These are phyloP conservation scores for Elymus sibiricus DNA, from an alignment of 176 grass and related monocot genomes.

Conservation along the genomic window DNA sequence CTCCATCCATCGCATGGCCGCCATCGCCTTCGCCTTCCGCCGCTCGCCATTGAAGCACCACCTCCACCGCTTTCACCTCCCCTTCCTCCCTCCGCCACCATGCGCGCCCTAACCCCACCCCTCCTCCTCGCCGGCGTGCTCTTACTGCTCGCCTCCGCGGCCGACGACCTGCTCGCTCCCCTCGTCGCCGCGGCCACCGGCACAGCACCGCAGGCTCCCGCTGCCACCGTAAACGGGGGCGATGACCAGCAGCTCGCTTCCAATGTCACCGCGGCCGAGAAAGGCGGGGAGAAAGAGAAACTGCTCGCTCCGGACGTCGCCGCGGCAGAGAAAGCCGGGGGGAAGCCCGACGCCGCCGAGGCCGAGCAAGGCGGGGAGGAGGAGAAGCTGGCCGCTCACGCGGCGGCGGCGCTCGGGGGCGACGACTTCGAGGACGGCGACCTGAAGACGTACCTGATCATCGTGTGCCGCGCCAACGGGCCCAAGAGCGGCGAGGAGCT, in stretches of 20 bases:
- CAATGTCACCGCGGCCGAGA: neutral
- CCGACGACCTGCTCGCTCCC: neutral
- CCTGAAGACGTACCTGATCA: slow-evolving; percentile 29
- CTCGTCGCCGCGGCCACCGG: neutral
- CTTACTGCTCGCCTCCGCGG: neutral
- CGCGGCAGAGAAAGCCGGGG: too few species aligned
- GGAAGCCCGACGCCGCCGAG: neutral
- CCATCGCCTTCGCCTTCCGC: neutral
- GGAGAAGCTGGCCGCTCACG: neutral
- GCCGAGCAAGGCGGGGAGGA: neutral
- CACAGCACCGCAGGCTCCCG: neutral
- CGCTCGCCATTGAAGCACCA: neutral
- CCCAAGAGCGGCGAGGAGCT: slow-evolving; percentile 17
- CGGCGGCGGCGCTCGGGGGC: neutral
- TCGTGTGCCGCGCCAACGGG: slow-evolving; percentile 24
- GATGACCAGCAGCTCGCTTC: neutral
- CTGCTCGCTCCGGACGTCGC: too few species aligned
- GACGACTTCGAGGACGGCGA: neutral
- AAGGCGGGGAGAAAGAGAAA: too few species aligned
- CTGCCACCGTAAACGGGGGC: too few species aligned
- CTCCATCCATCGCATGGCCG: neutral
- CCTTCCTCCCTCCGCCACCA: neutral
- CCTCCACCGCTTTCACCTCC: neutral
- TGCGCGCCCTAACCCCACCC: neutral
- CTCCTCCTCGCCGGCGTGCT: neutral